Conservation (phyloP, 148 eudicot genomes). For the Fagopyrum tataricum region DNA sequence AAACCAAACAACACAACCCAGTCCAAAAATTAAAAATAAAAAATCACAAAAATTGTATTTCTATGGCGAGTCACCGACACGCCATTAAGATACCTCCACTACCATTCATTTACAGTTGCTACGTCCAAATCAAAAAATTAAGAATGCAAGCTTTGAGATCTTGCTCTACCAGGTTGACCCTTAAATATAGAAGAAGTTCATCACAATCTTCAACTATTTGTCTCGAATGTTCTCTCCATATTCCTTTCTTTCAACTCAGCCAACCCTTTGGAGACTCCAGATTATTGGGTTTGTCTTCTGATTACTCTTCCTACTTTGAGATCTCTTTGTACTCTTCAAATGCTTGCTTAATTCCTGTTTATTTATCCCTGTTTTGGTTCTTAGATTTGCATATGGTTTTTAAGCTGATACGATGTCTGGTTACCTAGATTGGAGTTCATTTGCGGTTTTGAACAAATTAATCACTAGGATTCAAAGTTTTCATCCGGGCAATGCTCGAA, state of each 20-base stretch:
- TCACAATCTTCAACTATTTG: not conserved
- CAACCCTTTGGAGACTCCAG: not conserved
- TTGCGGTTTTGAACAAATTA: constrained; percentile 30
- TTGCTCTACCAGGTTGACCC: not conserved
- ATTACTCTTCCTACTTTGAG: not conserved
- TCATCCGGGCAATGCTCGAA: constrained; percentile 28
- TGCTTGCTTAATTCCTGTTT: not conserved
- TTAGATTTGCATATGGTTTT: not conserved
- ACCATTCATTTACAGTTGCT: constrained; percentile 1
- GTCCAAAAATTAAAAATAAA: too few species aligned
- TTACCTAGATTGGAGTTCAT: constrained; percentile 30
- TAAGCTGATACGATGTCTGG: not conserved
- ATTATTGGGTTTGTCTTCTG: constrained; percentile 2
- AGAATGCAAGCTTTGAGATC: constrained; percentile 1
- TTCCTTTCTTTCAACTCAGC: constrained; percentile 1
- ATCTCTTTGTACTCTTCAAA: not conserved
- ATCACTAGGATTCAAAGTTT: constrained; percentile 35
- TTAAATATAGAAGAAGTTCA: not conserved
- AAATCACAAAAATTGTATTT: not conserved
- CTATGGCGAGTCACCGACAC: constrained; percentile 1
- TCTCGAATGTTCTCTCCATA: not conserved
- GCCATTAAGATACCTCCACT: constrained; percentile 1
- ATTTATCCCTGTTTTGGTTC: not conserved
- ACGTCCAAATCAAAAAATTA: constrained; percentile 1
- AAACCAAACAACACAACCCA: too few species aligned